These are phyloP conservation scores for Hortaea werneckii DNA, from an alignment of 2,329 filamentous ascomycete species.

Conservation along the genomic window DNA sequence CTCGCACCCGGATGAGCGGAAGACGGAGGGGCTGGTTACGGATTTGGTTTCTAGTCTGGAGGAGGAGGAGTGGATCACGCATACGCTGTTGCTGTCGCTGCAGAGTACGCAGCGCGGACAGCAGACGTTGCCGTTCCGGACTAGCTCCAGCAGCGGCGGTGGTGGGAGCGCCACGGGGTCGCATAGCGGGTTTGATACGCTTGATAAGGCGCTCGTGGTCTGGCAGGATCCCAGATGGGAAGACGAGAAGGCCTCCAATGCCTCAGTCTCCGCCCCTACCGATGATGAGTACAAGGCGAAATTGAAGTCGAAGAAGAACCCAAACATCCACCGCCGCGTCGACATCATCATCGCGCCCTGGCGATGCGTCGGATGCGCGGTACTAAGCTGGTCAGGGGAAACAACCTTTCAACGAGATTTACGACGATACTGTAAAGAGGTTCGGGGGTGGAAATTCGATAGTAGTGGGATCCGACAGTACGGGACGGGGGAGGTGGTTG, in stretches of 20 bases:
- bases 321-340: conserved; percentile 70
- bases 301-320: conserved; percentile 41
- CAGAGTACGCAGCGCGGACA: conserved; percentile 66
- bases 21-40: conserved; percentile 60
- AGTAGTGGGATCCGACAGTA: conserved; percentile 72
- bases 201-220: conserved; percentile 87
- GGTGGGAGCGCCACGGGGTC: conserved; percentile 22
- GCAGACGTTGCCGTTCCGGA: conserved; percentile 45
- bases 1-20: conserved; percentile 60
- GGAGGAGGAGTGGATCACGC: conserved; percentile 60
- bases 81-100: conserved; percentile 63
- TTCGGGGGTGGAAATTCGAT: conserved; percentile 73
- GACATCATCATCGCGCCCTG: conserved; percentile 88
- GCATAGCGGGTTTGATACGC: conserved; percentile 62
- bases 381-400: conserved; percentile 74
- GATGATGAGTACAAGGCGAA: neutral
- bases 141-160: conserved; percentile 26
- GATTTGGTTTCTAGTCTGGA: conserved; percentile 66
- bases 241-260: conserved; percentile 25
- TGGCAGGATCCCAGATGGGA: conserved; percentile 62
- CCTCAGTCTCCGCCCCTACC: conserved; percentile 6
- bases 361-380: conserved; percentile 77
- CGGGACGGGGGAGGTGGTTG: conserved; percentile 57
- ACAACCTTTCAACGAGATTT: conserved; percentile 87
- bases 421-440: conserved; percentile 64